Evolutionary conservation across 2,329 filamentous ascomycete species (phyloP).

Genomic region (Pezicula carpinea): DNA sequence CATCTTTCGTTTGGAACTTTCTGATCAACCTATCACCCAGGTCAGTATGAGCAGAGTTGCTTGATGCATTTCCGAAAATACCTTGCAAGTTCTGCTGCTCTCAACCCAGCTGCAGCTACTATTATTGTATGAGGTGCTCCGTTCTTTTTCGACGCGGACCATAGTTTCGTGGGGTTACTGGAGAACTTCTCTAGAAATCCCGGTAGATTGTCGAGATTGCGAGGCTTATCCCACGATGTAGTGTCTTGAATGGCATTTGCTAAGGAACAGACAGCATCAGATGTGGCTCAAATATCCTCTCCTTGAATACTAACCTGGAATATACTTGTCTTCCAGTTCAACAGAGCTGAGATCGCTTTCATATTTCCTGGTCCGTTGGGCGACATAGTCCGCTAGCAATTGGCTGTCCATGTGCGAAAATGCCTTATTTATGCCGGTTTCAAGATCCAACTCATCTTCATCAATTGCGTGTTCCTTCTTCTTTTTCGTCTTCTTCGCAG

Average conservation of each 20-base stretch:
- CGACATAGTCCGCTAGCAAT: slow-evolving; percentile 80
- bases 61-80: slow-evolving; percentile 32
- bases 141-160: slow-evolving; percentile 59
- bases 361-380: slow-evolving; percentile 72
- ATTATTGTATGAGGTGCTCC: slow-evolving; percentile 83
- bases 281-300: neutral
- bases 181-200: slow-evolving; percentile 69
- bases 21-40: slow-evolving; percentile 56
- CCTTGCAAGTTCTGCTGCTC: slow-evolving; percentile 81
- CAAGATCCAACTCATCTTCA: slow-evolving; percentile 56
- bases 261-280: slow-evolving; percentile 29
- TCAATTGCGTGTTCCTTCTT: slow-evolving; percentile 46
- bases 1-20: slow-evolving; percentile 74
- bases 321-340: slow-evolving; percentile 76
- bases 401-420: slow-evolving; percentile 80
- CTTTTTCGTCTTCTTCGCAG: slow-evolving; percentile 53
- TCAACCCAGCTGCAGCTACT: slow-evolving; percentile 76
- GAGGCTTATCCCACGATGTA: slow-evolving; percentile 62
- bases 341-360: slow-evolving; percentile 76
- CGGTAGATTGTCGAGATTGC: slow-evolving; percentile 69
- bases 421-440: slow-evolving; percentile 72
- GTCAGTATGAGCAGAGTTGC: neutral
- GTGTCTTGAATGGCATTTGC: slow-evolving; percentile 76
- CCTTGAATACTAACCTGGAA: slow-evolving; percentile 55
- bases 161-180: slow-evolving; percentile 52